Base-by-base conservation (phyloP, 768 basidiomycete species). In the Tricholoma saponaceum region DNA sequence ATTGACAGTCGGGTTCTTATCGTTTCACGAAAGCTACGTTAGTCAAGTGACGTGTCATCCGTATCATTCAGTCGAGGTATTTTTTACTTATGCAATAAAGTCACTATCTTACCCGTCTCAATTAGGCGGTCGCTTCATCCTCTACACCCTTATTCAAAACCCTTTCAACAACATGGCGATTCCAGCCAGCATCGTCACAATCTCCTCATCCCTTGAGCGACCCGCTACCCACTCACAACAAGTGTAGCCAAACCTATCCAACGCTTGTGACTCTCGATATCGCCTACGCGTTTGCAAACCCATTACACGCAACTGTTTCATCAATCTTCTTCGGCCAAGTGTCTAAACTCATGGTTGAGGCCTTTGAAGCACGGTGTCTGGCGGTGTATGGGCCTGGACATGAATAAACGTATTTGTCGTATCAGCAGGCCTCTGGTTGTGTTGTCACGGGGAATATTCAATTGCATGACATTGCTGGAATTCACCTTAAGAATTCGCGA, bases 221-320 rank as follows among this genome's bases (percentile, higher is more conserved):
- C 50, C 49, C 69, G 56, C 58, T 67, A 59, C 54, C 63, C 56
- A 18, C 57, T 46, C 49, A 41, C 9, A 54, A 51, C 18, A 20
- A 47, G 25, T 51, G 46, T 37, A 53, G 64, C 39, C 69, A 72
- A 49, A 54, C 62, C 22, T 76, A 77, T 6, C 79, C 86, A n/a
- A 97, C 95, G 0, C 71, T 93, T 12, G 87, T 98, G 51, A 89
- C 87, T 13, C 81, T 97, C 54, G 89, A 95, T 61, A 78, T 99
- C 33, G 80, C 81, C 1, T 99, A 90, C 70, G 83, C 89, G 23
- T 98, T 98, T 68, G 81, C 89, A 47, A 95, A 86, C 66, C 95
- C 94, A 0, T 63, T 95, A 28, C 87, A 98, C 67, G 89, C 92
- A 2, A 81, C 85, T 4, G 79, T 95, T n/a, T 90, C 92, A 4